phyloP scores from a whole-genome alignment of 768 basidiomycete genomes.

The Suillus paluster region DNA sequence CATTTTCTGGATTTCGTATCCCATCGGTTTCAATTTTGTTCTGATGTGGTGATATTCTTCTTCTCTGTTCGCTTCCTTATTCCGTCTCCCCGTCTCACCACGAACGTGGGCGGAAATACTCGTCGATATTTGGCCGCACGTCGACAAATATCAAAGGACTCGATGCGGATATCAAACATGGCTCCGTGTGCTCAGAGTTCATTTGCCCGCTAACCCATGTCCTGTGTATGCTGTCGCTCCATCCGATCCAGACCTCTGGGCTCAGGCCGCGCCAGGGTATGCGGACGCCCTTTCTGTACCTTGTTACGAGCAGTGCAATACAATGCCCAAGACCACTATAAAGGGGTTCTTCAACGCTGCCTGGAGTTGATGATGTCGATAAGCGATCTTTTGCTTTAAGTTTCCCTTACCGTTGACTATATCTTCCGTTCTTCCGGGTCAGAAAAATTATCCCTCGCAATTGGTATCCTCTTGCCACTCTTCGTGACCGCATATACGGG shows the following conservation, averaged over 20 bases:
- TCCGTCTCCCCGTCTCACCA: no score
- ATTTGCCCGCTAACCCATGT: background rate
- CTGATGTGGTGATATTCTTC: no score
- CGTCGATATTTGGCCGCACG: background rate
- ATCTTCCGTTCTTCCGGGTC: background rate
- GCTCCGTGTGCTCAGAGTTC: background rate
- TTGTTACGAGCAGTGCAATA: background rate
- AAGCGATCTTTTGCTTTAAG: background rate
- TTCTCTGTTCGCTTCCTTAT: no score
- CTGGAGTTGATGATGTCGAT: background rate
- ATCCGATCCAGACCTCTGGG: background rate
- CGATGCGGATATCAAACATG: background rate
- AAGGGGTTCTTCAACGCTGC: background rate
- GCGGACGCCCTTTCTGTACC: background rate
- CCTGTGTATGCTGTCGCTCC: background rate
- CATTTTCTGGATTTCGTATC: no score
- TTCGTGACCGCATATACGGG: background rate
- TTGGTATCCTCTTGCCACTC: background rate
- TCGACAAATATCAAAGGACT: background rate
- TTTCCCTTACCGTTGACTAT: background rate
- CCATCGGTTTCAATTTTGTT: no score
- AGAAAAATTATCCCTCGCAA: background rate
- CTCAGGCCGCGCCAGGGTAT: background rate
- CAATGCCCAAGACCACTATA: background rate
- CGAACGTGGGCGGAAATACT: background rate